Percentiles rank a stretch among this genome's conserved stretches.
phyloP scores from a whole-genome alignment of 2,329 filamentous ascomycete species.

The Paraconiothyrium brasiliense region DNA sequence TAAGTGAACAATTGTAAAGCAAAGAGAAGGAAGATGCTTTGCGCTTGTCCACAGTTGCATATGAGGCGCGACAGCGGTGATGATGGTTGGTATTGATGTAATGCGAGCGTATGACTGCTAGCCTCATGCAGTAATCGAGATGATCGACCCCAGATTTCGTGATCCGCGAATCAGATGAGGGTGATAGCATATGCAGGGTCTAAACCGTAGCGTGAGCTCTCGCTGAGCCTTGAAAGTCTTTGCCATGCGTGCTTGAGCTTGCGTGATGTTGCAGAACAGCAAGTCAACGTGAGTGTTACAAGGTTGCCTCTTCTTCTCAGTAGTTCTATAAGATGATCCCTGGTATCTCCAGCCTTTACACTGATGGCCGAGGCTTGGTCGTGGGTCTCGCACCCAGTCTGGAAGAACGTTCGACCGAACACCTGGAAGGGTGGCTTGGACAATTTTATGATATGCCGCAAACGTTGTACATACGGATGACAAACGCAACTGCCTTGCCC shows the following conservation, averaged over 20 bases:
- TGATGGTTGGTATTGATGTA: constrained; percentile 10
- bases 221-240: no score
- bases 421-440: background rate
- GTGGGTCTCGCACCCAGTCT: no score
- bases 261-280: no score
- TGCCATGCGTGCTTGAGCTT: no score
- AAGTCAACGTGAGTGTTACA: no score
- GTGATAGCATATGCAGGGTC: background rate
- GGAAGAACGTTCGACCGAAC: background rate
- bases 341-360: no score
- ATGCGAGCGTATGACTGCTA: constrained; percentile 2
- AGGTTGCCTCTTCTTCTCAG: no score
- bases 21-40: no score
- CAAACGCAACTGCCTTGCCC: background rate
- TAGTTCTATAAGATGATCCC: no score
- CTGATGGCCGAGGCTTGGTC: no score
- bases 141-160: background rate
- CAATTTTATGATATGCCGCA: background rate
- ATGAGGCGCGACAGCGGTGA: background rate
- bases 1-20: background rate
- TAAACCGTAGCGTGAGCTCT: background rate
- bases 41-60: no score
- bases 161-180: background rate
- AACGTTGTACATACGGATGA: background rate
- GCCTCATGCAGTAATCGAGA: background rate